Evolutionary conservation across 331 rosid genomes (phyloP).

Genomic region (Prunus yedoensis): DNA sequence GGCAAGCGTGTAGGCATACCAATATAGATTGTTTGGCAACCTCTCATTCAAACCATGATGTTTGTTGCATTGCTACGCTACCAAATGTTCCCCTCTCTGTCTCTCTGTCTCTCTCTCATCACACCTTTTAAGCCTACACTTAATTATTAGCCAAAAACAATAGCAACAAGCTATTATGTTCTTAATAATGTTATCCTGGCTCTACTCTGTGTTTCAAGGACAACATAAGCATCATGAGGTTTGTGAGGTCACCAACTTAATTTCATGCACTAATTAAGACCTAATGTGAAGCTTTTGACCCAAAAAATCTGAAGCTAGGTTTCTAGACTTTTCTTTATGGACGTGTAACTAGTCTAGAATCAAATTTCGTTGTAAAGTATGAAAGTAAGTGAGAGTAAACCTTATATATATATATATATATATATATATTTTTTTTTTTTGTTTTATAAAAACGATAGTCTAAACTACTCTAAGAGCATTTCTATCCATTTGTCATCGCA

Average conservation of each 20-base stretch:
- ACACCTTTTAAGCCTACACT: neutral
- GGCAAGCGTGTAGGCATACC: slow-evolving; percentile 41
- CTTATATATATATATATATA: no score
- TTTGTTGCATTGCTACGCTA: slow-evolving; percentile 44
- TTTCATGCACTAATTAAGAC: neutral
- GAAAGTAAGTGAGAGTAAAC: no score
- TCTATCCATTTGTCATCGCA: fast-evolving
- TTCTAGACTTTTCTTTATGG: no score
- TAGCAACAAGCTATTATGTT: neutral
- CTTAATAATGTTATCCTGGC: neutral
- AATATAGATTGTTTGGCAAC: slow-evolving; percentile 16
- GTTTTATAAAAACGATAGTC: no score
- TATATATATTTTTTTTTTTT: no score
- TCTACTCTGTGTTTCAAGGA: neutral
- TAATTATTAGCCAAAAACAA: neutral
- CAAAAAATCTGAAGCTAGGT: no score
- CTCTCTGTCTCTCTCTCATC: no score
- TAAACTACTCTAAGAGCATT: no score
- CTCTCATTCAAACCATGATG: slow-evolving; percentile 18
- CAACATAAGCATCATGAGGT: neutral
- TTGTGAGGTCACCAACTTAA: neutral
- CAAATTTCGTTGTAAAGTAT: no score
- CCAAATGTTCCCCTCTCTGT: slow-evolving; percentile 16
- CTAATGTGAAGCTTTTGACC: neutral
- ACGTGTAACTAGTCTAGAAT: no score